Evolutionary conservation across 2,329 filamentous ascomycete genomes (phyloP), one percentile per base, ranked within the genome.

Genomic region (Colletotrichum simmondsii): DNA sequence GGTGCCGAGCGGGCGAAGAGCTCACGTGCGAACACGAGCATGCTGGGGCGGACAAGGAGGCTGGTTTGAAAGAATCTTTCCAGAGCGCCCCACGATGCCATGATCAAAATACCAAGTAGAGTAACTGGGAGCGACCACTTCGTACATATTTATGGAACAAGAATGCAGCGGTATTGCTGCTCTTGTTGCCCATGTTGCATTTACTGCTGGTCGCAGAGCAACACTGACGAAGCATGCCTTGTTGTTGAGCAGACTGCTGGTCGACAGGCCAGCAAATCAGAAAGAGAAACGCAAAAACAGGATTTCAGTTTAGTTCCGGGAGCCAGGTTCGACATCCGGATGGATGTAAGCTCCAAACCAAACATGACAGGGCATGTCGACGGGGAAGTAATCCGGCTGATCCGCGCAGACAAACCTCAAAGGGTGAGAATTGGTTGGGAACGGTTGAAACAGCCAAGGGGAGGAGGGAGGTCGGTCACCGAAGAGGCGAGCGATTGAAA

Each of bases 11-110:
- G 19, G 11, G 53, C 32, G n/a, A 26, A 42, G 49, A 28, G 22
- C 54, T 69, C 54, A 72, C 65, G 58, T 69, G 65, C 54, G 60
- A 70, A 52, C 60, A 37, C 60, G 46, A 70, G 56, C 14, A 70
- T 65, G 66, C 66, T 52, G 66, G 70, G 65, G 53, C 65, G 6
- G 59, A 59, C 65, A 64, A 46, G 59, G 58, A 62, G 30, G 16
- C 30, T 28, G 35, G 24, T 7, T 16, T 16, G 19, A n/a, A 64
- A 54, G 14, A 26, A 37, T 56, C 7, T 62, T 61, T 35, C 35
- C 19, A 26, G 10, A 37, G 37, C 8, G 32, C 52, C 24, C 28
- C 49, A 64, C 46, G 61, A 64, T 64, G 7, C 12, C 26, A 65
- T 35, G 35, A 10, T 19, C 19, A 30, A 16, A 16, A 35, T 2